Percentiles rank a stretch among this genome's conserved stretches.
These are phyloP conservation scores for Aethionema arabicum DNA, from an alignment of 345 rosid species.

Conservation along the genomic window DNA sequence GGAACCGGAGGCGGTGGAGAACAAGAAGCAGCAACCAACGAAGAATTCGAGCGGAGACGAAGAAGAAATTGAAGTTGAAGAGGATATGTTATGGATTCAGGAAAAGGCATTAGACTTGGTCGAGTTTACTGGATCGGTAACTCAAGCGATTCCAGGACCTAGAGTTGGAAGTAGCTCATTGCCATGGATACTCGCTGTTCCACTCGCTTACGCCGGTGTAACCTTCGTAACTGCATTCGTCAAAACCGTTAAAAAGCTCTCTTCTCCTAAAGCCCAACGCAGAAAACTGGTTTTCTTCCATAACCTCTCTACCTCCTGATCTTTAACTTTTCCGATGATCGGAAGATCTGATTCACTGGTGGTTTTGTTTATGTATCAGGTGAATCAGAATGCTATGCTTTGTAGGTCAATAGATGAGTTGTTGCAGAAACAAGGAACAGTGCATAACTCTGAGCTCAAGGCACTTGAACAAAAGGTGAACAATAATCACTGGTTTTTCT, in stretches of 20 bases:
- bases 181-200: constrained; percentile 93
- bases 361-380: constrained; percentile 40
- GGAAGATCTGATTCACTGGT: neutral
- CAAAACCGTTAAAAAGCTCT: constrained; percentile 68
- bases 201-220: constrained; percentile 69
- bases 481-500: neutral
- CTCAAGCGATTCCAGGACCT: constrained; percentile 95
- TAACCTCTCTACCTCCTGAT: neutral
- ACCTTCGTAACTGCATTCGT: constrained; percentile 76
- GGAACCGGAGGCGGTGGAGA: constrained; percentile 21
- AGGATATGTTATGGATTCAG: constrained; percentile 90
- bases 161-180: constrained; percentile 82
- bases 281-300: constrained; percentile 51
- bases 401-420: constrained; percentile 74
- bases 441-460: constrained; percentile 51
- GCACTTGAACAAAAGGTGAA: constrained; percentile 67
- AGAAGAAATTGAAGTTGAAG: constrained; percentile 71
- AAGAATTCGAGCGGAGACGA: constrained; percentile 30
- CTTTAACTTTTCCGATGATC: neutral
- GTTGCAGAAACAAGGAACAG: constrained; percentile 50
- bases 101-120: constrained; percentile 90
- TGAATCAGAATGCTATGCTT: constrained; percentile 74
- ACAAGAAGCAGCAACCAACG: constrained; percentile 29
- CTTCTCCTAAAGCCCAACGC: constrained; percentile 73
- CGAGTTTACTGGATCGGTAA: constrained; percentile 86